Evolutionary conservation across 495 filamentous ascomycete species (phyloP), one percentile per base, ranked within the genome.

Genomic region (Xylaria intraflava): DNA sequence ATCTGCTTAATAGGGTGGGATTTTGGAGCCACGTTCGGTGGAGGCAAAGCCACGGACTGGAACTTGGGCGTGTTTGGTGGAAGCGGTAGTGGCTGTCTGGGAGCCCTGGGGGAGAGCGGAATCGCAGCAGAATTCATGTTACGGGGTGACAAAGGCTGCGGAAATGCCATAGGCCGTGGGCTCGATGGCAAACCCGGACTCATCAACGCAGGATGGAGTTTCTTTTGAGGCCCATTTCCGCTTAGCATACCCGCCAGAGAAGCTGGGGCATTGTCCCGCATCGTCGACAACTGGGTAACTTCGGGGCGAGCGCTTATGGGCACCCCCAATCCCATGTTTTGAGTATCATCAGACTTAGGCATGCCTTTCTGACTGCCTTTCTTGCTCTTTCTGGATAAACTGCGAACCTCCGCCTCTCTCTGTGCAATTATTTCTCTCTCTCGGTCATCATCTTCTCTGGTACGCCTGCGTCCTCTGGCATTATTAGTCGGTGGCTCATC

Each of bases 151-250:
- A 84, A 71, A 16, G 86, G 83, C 33, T 85, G 79, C n/a, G 86
- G 84, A 46, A 88, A 59, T 10, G 81, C 81, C 59, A 83, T 83
- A n/a, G 93, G 93, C 47, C 92, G 79, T 22, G 93, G 93, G 62
- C 94, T 97, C 26, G 86, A 70, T 0, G 93, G 93, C 43, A 98
- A 72, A 22, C 93, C 93, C 19, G 92, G 89, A 53, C 88, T 95
- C 72, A 90, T 77, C 27, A 90, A 73, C 31, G 83, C 73, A 24
- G 83, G 71, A 23, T 73, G 65, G 27, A 78, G 65, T 16, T 68
- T 65, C 11, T 62, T 58, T 64, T 68, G 47, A 54, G 55, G 43
- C 55, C 59, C 57, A 63, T 16, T 48, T 33, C 67, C 69, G 51
- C 59, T 78, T 36, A 81, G 51, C 49, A 81, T 62, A 12, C 75